Evolutionary conservation across 2,329 filamentous ascomycete species (phyloP), one percentile per base, ranked within the genome.

Genomic region (Rutstroemia sp.): DNA sequence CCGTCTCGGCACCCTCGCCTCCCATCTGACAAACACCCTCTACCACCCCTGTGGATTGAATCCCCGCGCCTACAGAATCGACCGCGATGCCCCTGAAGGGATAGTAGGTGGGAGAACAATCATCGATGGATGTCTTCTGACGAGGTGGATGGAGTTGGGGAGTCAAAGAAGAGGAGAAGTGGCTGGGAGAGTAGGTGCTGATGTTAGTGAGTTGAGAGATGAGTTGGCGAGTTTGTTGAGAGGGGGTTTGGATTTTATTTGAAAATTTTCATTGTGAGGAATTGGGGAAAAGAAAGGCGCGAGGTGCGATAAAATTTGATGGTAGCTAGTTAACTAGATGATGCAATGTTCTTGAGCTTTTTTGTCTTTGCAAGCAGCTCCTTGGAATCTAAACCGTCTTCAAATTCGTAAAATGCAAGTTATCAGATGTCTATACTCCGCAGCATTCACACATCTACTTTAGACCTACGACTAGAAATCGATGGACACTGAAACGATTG

Each of bases 31-130:
- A 8, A 88, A 84, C 37, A 84, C 86, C 0, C 79, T 96, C 7
- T 84, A 89, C 45, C 85, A 91, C 60, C 75, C 87, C 4, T 89
- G 85, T 7, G 90, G 89, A 0, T 76, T 96, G 50, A 97, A 97
- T 71, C 87, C 90, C 2, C 84, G 88, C 55, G 89, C 85, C 0
- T 89, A 92, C 72, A 80, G 94, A 14, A 76, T 84, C 1, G 82
- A 84, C 51, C 77, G 76, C 56, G 80, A 73, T 62, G 80, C 78
- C 5, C 61, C 60, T 6, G 68, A 68, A 30, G 63, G 63, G 2
- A 66, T 75, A 19, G 76, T 77, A 39, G 73, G 70, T 4, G 75
- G 74, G 46, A 72, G 74, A 2, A 72, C 70, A 0, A 73, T 75
- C 0, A 79, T 96, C 4, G 92, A 96, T 68, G 91, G 90, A 0